Conservation (phyloP, 2,329 filamentous ascomycete species). For the Coniochaeta pulveracea region DNA sequence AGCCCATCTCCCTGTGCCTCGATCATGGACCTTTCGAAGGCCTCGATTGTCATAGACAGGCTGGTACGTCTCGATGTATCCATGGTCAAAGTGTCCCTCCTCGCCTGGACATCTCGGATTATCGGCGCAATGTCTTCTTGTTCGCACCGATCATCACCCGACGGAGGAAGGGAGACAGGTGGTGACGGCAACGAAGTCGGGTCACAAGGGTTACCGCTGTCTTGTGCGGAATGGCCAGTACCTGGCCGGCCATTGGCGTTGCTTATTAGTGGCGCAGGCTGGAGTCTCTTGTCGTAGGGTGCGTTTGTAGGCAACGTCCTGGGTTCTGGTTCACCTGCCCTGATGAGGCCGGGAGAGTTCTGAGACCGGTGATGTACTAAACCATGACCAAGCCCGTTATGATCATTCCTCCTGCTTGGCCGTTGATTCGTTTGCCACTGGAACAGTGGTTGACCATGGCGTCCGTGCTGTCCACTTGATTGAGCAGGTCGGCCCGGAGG, state of each 20-base stretch:
- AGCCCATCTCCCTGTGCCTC: conserved; percentile 17
- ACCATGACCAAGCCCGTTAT: no score
- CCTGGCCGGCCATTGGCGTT: no score
- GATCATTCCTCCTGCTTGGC: conserved; percentile 1
- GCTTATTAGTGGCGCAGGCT: neutral
- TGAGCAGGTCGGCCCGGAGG: neutral
- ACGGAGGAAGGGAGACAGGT: conserved; percentile 24
- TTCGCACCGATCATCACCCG: conserved; percentile 22
- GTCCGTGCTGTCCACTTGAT: neutral
- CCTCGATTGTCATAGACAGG: conserved; percentile 35
- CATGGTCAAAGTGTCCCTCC: conserved; percentile 38
- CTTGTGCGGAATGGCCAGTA: neutral
- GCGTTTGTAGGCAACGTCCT: conserved; percentile 1
- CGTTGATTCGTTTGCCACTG: conserved; percentile 2
- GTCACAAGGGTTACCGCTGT: conserved; percentile 8
- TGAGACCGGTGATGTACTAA: no score
- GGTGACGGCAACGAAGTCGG: conserved; percentile 29
- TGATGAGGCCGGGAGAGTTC: neutral
- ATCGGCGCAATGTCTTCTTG: conserved; percentile 21
- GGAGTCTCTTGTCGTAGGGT: neutral
- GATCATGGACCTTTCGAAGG: conserved; percentile 21
- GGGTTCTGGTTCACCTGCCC: conserved; percentile 2
- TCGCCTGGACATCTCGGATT: conserved; percentile 35
- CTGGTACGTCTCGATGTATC: conserved; percentile 33
- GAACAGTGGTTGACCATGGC: neutral